Evolutionary conservation across 306 rosid genomes (phyloP).

Genomic region (Pyrus pyrifolia): DNA sequence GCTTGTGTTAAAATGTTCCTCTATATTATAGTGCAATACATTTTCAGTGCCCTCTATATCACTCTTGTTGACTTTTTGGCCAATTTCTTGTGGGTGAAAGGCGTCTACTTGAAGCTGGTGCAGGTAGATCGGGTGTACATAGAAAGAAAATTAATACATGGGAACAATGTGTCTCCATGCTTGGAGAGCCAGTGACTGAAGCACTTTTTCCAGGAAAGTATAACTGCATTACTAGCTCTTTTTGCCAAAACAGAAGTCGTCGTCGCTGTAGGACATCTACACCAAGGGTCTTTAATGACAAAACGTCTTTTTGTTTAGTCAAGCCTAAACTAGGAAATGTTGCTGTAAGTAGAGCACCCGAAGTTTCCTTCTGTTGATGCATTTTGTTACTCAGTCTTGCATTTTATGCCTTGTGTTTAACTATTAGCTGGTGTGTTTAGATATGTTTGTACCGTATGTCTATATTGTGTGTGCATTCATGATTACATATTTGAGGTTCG

Average conservation of each 20-base stretch:
- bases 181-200: slow-evolving; percentile 29
- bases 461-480: background rate
- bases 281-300: slow-evolving; percentile 49
- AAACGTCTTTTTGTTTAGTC: slow-evolving; percentile 37
- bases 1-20: background rate
- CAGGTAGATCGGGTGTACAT: slow-evolving; percentile 29
- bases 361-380: slow-evolving; percentile 1
- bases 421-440: background rate
- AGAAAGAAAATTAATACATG: slow-evolving; percentile 35
- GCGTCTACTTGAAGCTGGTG: slow-evolving; percentile 27
- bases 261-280: slow-evolving; percentile 20
- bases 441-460: background rate
- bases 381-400: background rate
- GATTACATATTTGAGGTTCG: background rate
- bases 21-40: background rate
- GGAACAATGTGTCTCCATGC: slow-evolving; percentile 32
- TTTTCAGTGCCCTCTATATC: background rate
- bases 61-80: background rate
- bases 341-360: slow-evolving; percentile 38
- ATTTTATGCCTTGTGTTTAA: background rate
- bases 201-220: slow-evolving; percentile 20
- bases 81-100: slow-evolving; percentile 20
- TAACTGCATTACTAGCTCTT: slow-evolving; percentile 47
- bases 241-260: slow-evolving; percentile 29
- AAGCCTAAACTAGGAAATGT: slow-evolving; percentile 23